A percentile compares a stretch with the other conserved stretches of the same genome.
Evolutionary conservation across 164 flowering plant species (phyloP).

Genomic region (Vitis rupestris): DNA sequence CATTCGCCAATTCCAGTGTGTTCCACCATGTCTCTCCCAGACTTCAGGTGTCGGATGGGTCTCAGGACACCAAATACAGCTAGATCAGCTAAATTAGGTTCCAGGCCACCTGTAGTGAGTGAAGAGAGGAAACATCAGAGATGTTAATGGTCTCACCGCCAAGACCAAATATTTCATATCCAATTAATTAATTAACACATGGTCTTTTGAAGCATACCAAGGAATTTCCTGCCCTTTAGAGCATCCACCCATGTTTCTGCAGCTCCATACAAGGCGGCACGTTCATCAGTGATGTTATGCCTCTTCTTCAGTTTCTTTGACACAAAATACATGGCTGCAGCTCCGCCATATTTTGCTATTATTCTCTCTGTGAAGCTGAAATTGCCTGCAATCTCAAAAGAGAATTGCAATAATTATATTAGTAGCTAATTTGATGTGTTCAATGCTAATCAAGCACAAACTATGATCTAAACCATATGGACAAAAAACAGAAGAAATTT

Average conservation of each 20-base stretch:
- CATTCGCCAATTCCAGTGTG: slow-evolving; percentile 82
- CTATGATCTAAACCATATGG: too few species aligned
- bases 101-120: slow-evolving; percentile 54
- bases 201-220: slow-evolving; percentile 41
- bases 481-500: too few species aligned
- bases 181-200: too few species aligned
- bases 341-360: slow-evolving; percentile 82
- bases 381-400: slow-evolving; percentile 56
- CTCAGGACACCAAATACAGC: slow-evolving; percentile 91
- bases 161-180: too few species aligned
- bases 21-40: slow-evolving; percentile 93
- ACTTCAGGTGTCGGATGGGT: slow-evolving; percentile 73
- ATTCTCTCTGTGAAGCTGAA: slow-evolving; percentile 74
- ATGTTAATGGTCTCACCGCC: not conserved
- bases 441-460: too few species aligned
- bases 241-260: slow-evolving; percentile 94
- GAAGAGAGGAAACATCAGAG: not conserved
- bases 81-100: slow-evolving; percentile 86
- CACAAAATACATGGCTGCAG: slow-evolving; percentile 91
- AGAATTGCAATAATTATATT: not conserved
- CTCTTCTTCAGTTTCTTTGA: slow-evolving; percentile 87
- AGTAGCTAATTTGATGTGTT: too few species aligned
- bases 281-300: slow-evolving; percentile 82
- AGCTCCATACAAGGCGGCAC: slow-evolving; percentile 79
- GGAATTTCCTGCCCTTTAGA: slow-evolving; percentile 66